Conservation (phyloP, 345 rosid genomes). For the Melaleuca alternifolia region DNA sequence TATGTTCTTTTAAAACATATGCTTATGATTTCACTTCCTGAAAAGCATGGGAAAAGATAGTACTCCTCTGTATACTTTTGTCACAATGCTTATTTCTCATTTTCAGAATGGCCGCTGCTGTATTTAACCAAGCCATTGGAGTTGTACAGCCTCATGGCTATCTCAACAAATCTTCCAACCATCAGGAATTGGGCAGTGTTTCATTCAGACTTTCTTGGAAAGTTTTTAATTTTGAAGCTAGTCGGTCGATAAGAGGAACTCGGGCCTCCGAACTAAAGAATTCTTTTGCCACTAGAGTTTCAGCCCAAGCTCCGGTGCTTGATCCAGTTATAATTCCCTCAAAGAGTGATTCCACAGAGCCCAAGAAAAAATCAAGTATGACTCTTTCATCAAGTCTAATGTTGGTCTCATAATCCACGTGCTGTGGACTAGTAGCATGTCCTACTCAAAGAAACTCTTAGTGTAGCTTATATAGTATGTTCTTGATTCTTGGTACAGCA, state of each 20-base stretch:
- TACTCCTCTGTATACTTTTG: neutral
- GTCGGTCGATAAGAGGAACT: constrained; percentile 12
- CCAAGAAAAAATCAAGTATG: constrained; percentile 57
- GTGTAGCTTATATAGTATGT: neutral
- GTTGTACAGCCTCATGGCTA: constrained; percentile 21
- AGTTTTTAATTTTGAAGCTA: constrained; percentile 19
- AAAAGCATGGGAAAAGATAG: neutral
- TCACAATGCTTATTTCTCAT: neutral
- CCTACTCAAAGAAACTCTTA: neutral
- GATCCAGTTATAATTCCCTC: constrained; percentile 51
- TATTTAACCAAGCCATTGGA: constrained; percentile 36
- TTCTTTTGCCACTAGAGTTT: constrained; percentile 27
- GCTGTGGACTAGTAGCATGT: neutral
- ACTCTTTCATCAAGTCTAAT: neutral
- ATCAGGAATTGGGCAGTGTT: constrained; percentile 15
- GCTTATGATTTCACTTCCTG: neutral
- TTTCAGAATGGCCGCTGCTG: constrained; percentile 64
- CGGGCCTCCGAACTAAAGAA: constrained; percentile 14
- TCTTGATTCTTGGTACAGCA: neutral
- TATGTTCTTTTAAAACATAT: neutral
- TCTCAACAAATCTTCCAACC: constrained; percentile 19
- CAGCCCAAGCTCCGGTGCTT: constrained; percentile 38
- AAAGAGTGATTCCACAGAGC: constrained; percentile 21
- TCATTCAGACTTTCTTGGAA: constrained; percentile 17
- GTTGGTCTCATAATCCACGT: neutral